Evolutionary conservation across 1,284 basidiomycete species (phyloP).

Genomic region (Cutaneotrichosporon arboriforme): DNA sequence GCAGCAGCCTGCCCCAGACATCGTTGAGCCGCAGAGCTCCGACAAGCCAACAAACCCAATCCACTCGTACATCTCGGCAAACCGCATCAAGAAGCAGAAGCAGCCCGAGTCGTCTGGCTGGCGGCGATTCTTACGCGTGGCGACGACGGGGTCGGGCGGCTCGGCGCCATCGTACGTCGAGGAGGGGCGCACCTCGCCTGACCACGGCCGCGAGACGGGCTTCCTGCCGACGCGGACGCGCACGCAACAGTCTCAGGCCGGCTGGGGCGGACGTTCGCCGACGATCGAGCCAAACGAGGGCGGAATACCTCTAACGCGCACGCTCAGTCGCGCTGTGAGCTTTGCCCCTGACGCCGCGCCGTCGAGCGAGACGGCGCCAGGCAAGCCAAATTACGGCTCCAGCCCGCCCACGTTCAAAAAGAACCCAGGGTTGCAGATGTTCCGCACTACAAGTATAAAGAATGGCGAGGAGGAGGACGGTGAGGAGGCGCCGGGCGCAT

Average conservation of each 20-base stretch:
- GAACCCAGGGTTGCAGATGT: slow-evolving; percentile 40
- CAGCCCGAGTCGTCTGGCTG: slow-evolving; percentile 8
- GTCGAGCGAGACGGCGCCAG: slow-evolving; percentile 40
- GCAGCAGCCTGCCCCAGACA: neutral
- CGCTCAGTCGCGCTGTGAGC: slow-evolving; percentile 31
- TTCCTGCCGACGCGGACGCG: slow-evolving; percentile 6
- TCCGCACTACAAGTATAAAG: slow-evolving; percentile 32
- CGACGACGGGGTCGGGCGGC: slow-evolving; percentile 4
- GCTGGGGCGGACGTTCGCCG: neutral
- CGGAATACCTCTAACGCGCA: slow-evolving; percentile 13
- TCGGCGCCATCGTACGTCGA: slow-evolving; percentile 5
- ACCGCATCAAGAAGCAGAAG: slow-evolving; percentile 2
- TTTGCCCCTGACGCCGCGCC: slow-evolving; percentile 36
- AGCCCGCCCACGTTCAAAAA: slow-evolving; percentile 35
- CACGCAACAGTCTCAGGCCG: neutral
- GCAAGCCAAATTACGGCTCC: slow-evolving; percentile 34
- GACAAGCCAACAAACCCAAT: neutral
- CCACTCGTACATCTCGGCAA: slow-evolving; percentile 18
- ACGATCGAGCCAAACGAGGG: slow-evolving; percentile 6
- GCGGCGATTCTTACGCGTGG: slow-evolving; percentile 16
- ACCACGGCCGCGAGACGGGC: slow-evolving; percentile 1
- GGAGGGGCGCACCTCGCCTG: slow-evolving; percentile 9
- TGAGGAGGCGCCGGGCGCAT: neutral
- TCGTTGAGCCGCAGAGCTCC: neutral
- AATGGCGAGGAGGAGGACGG: slow-evolving; percentile 3